Percentiles rank a stretch among this genome's conserved stretches.
Evolutionary conservation across 176 grass and related monocot genomes (phyloP).

Genomic region (Oryza glaberrima): DNA sequence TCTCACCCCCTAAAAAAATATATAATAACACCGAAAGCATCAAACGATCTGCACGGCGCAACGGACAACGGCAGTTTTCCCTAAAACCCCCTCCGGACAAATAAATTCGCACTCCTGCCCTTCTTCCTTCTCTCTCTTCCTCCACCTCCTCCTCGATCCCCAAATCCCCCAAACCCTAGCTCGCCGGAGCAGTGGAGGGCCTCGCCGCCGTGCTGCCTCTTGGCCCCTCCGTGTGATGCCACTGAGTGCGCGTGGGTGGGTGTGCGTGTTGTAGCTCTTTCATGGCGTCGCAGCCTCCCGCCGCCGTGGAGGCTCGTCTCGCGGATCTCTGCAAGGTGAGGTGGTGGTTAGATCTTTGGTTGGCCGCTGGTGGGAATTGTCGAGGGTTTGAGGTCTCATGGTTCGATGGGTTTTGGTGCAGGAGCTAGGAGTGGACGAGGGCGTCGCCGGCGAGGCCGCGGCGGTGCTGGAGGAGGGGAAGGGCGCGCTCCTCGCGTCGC

Average conservation of each 20-base stretch:
- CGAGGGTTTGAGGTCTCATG: constrained; percentile 3
- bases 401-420: constrained; percentile 31
- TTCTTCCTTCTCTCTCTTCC: neutral
- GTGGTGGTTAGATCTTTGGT: constrained; percentile 38
- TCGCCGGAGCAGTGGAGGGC: constrained; percentile 29
- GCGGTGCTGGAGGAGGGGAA: constrained; percentile 58
- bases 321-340: constrained; percentile 85
- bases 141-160: neutral
- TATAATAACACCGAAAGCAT: constrained; percentile 14
- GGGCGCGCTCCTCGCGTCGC: constrained; percentile 46
- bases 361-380: neutral
- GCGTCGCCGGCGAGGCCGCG: constrained; percentile 49
- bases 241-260: neutral
- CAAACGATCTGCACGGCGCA: neutral
- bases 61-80: constrained; percentile 20
- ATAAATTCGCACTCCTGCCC: constrained; percentile 25
- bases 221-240: neutral
- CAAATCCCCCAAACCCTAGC: constrained; percentile 52
- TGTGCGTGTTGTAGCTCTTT: neutral
- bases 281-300: constrained; percentile 31
- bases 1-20: neutral
- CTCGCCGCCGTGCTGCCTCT: constrained; percentile 3
- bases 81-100: neutral
- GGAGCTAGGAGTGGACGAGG: constrained; percentile 51
- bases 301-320: constrained; percentile 50